Evolutionary conservation across 495 filamentous ascomycete species (phyloP), one percentile per base, ranked within the genome.

Genomic region (Daldinia caldariorum): DNA sequence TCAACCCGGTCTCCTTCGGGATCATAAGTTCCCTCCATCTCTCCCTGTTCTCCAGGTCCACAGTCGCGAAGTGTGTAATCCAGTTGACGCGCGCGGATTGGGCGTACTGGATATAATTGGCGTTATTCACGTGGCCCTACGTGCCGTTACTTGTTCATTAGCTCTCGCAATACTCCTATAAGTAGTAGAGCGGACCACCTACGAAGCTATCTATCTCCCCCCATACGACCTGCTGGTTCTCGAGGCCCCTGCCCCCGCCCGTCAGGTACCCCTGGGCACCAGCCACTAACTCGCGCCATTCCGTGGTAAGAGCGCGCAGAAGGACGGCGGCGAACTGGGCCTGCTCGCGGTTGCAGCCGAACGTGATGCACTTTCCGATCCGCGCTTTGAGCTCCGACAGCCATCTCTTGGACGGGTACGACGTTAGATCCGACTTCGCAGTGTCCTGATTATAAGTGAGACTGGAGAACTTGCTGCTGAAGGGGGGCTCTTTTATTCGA

Each of bases 41-140:
- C 51, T 81, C 73, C 66, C 84, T 80, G 66, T 95, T 84, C 26
- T 76, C 74, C 0, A 89, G 88, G 74, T 97, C 92, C 39, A 90
- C 83, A 9, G 82, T 82, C 20, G 88, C 92, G 66, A 92, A 90
- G 74, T 96, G 92, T 53, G 86, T 85, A 35, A 88, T 88, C 91
- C 93, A 97, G 74, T 93, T 92, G 50, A 94, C 86, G 38, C 94
- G 85, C 14, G 91, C 92, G 8, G 89, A 89, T 78, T 99, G 94
- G 43, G 93, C 93, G 77, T 92, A 97, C 65, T 91, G 86, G 66
- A 88, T 87, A 74, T 97, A 97, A 58, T 83, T 88, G 61, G 95
- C 90, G 70, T 97, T 97, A 77, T 97, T 97, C 26, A 97, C 90
- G 76, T 97, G 94, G 4, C 90, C 90, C 83, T 85, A 55, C 4